A percentile compares a stretch with the other conserved stretches of the same genome.
Evolutionary conservation across 805 yeast species (phyloP).

Genomic region (Metschnikowia sp.): DNA sequence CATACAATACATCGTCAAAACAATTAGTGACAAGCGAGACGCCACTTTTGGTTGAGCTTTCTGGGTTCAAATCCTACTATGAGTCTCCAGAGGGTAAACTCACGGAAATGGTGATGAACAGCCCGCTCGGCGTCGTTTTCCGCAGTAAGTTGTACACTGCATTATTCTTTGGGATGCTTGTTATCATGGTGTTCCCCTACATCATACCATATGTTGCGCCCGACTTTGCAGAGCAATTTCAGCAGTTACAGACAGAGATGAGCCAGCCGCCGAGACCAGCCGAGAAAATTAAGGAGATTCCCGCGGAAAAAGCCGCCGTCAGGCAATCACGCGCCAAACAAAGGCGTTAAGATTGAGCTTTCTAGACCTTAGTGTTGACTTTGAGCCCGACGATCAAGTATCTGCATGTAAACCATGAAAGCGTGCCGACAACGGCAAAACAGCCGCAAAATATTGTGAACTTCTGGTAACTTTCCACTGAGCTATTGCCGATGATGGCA

Average conservation of each 20-base stretch:
- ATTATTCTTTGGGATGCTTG: slow-evolving; percentile 26
- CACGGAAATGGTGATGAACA: slow-evolving; percentile 30
- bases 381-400: slow-evolving; percentile 43
- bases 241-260: slow-evolving; percentile 17
- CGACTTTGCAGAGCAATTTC: slow-evolving; percentile 33
- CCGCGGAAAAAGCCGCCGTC: background rate
- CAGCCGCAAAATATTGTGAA: slow-evolving; percentile 45
- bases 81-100: slow-evolving; percentile 30
- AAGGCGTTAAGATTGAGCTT: background rate
- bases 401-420: slow-evolving; percentile 44
- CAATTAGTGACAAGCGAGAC: slow-evolving; percentile 10
- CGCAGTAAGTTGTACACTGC: slow-evolving; percentile 33
- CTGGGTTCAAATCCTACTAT: slow-evolving; percentile 30
- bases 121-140: slow-evolving; percentile 43
- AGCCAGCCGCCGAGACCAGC: background rate
- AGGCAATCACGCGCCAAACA: background rate
- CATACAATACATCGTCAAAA: slow-evolving; percentile 20
- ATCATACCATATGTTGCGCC: slow-evolving; percentile 30
- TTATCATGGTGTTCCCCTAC: slow-evolving; percentile 32
- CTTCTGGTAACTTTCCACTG: slow-evolving; percentile 33
- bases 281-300: background rate
- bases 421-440: slow-evolving; percentile 35
- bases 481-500: slow-evolving; percentile 33
- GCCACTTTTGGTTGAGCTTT: slow-evolving; percentile 23
- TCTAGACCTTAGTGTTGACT: slow-evolving; percentile 14